A percentile compares a stretch with the other conserved stretches of the same genome.
phyloP scores from a whole-genome alignment of 2,329 filamentous ascomycete species.

The Colletotrichum trifolii region DNA sequence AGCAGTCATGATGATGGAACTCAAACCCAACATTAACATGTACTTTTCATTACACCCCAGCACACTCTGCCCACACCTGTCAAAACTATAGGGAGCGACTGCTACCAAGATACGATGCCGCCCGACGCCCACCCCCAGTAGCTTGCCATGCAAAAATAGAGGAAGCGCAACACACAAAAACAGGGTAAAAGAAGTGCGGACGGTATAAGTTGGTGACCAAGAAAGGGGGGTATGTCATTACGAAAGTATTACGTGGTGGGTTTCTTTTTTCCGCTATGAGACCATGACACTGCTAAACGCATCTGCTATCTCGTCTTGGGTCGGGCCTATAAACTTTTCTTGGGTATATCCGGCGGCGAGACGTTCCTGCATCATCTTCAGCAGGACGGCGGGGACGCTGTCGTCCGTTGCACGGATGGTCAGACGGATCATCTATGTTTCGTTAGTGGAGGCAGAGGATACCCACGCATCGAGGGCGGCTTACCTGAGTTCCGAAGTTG shows the following conservation, averaged over 20 bases:
- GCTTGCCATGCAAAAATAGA: slow-evolving; percentile 28
- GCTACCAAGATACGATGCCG: slow-evolving; percentile 26
- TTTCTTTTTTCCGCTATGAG: slow-evolving; percentile 25
- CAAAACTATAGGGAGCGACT: slow-evolving; percentile 22
- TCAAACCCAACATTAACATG: not conserved
- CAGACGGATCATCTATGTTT: slow-evolving; percentile 88
- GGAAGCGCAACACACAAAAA: slow-evolving; percentile 5
- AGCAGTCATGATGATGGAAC: not conserved
- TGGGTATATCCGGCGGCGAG: slow-evolving; percentile 67
- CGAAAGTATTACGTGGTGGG: slow-evolving; percentile 13
- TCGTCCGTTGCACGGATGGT: slow-evolving; percentile 96
- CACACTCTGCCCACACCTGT: not conserved
- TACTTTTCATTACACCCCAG: slow-evolving; percentile 20
- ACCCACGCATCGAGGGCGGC: not conserved
- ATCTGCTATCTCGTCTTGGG: slow-evolving; percentile 63
- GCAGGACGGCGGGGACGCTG: slow-evolving; percentile 79
- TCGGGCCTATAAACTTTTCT: slow-evolving; percentile 54
- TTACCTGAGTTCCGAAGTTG: slow-evolving; percentile 89
- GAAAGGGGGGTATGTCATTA: slow-evolving; percentile 31
- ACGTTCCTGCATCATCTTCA: slow-evolving; percentile 89
- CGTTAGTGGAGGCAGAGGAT: slow-evolving; percentile 38
- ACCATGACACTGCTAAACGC: slow-evolving; percentile 69
- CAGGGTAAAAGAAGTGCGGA: not conserved
- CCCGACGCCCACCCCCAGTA: slow-evolving; percentile 24
- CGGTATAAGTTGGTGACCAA: not conserved